phyloP scores from a whole-genome alignment of 1,284 basidiomycete genomes.

The Boletus smithii region DNA sequence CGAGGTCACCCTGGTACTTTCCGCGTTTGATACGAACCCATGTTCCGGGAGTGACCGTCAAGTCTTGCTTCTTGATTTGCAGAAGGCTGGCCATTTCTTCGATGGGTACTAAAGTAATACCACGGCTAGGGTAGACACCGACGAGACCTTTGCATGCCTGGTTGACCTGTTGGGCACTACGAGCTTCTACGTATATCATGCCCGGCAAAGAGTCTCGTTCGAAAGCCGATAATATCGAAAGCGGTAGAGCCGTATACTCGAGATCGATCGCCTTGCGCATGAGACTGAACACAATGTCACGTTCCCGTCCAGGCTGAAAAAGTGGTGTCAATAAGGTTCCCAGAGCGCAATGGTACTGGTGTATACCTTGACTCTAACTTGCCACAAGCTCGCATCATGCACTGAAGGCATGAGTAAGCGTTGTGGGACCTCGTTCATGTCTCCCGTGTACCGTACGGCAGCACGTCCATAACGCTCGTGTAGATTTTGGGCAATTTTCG shows the following conservation, averaged over 20 bases:
- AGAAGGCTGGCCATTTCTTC: constrained; percentile 98
- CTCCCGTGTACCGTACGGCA: constrained; percentile 76
- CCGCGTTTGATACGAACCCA: constrained; percentile 97
- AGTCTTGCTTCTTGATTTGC: constrained; percentile 93
- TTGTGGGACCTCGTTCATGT: constrained; percentile 93
- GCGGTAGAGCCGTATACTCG: constrained; percentile 72
- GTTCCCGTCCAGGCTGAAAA: constrained; percentile 81
- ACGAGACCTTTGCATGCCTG: constrained; percentile 88
- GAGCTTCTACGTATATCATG: constrained; percentile 95
- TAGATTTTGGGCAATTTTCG: constrained; percentile 83
- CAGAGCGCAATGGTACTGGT: neutral
- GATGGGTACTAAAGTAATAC: constrained; percentile 87
- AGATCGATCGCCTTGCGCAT: constrained; percentile 88
- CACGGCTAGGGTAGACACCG: constrained; percentile 83
- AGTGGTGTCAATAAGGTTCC: constrained; percentile 2
- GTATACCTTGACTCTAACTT: constrained; percentile 88
- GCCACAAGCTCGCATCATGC: constrained; percentile 94
- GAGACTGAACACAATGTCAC: constrained; percentile 90
- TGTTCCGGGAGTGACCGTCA: constrained; percentile 80
- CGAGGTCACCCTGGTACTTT: constrained; percentile 92
- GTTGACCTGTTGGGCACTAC: constrained; percentile 82
- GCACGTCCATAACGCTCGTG: constrained; percentile 77
- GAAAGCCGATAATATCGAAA: constrained; percentile 90
- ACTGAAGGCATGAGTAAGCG: constrained; percentile 93
- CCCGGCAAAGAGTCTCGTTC: constrained; percentile 94